A percentile compares a stretch with the other conserved stretches of the same genome.
Conservation (phyloP, 441 rosid genomes). For the Metrosideros polymorpha region DNA sequence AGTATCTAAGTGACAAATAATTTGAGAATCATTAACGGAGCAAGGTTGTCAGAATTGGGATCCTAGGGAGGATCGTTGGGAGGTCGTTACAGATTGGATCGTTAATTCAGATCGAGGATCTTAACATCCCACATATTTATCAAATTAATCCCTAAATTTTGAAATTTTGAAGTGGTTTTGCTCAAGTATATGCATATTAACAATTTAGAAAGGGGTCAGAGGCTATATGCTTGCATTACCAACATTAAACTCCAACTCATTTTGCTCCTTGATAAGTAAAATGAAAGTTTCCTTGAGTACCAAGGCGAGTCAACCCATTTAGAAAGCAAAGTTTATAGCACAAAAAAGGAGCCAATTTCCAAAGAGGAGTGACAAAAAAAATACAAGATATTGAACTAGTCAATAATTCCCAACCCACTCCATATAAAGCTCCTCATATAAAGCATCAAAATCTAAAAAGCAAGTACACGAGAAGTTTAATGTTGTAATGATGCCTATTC, state of each 20-base stretch:
- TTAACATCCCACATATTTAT: neutral
- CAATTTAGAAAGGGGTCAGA: neutral
- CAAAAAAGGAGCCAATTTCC: neutral
- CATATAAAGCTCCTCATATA: neutral
- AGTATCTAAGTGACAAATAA: neutral
- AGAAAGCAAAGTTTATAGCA: neutral
- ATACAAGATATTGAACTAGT: neutral
- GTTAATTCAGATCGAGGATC: neutral
- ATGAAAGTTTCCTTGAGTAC: neutral
- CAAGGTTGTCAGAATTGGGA: neutral
- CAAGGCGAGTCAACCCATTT: neutral
- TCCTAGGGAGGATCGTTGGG: neutral
- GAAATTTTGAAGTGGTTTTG: neutral
- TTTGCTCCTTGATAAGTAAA: neutral
- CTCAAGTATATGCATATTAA: neutral
- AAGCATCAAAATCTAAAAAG: neutral
- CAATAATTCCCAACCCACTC: neutral
- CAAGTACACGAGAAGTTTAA: neutral
- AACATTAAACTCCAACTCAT: neutral
- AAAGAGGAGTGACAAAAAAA: neutral
- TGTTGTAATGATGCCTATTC: neutral
- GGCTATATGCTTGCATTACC: neutral
- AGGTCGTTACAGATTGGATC: neutral
- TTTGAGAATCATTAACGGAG: neutral
- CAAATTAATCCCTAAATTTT: neutral